Evolutionary conservation across 495 filamentous ascomycete species (phyloP), one percentile per base, ranked within the genome.

Genomic region (Parachaetomium inaequale): DNA sequence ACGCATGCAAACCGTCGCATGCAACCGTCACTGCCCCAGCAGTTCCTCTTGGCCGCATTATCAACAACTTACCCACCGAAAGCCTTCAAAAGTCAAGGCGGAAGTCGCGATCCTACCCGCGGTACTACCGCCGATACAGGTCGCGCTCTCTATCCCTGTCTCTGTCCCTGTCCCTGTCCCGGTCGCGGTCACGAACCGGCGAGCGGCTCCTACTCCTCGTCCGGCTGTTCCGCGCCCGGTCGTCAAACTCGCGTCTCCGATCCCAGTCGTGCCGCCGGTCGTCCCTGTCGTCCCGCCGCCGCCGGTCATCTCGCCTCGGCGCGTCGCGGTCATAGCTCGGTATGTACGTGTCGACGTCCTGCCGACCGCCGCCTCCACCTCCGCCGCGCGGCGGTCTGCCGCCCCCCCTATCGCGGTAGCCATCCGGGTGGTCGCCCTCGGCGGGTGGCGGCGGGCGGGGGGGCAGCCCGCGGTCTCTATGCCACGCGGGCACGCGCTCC

Each of bases 271-370:
- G 71, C 17, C 74, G 73, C 26, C 76, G 70, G 31, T 75, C 78
- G 25, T 80, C 78, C 64, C 78, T 61, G 46, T 79, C 79, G 28
- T 79, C 75, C 58, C 74, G 69, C 54, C 81, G 73, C 29, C 77
- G 75, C 52, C 81, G 71, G 58, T 83, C 81, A 26, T 81, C 78
- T 53, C 77, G 26, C 69, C 73, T 55, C 67, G 70, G 74, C 12
- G 73, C 72, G 61, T 74, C 74, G 21, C 70, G 70, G 64, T 71
- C 68, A 42, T 87, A 86, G 46, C 77, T 81, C 7, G 84, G 84
- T 26, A 87, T 85, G 64, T 87, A 87, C 4, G 84, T 85, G 63
- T 87, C 84, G 17, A 84, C 71, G 63, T 75, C 76, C n/a, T 70
- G 72, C 15, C 75, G 70, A 31, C 66, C 76, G 63, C 42, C 69